Percentiles rank a stretch among this genome's conserved stretches.
Evolutionary conservation across 768 basidiomycete species (phyloP).

Genomic region (Rhodocollybia butyracea): DNA sequence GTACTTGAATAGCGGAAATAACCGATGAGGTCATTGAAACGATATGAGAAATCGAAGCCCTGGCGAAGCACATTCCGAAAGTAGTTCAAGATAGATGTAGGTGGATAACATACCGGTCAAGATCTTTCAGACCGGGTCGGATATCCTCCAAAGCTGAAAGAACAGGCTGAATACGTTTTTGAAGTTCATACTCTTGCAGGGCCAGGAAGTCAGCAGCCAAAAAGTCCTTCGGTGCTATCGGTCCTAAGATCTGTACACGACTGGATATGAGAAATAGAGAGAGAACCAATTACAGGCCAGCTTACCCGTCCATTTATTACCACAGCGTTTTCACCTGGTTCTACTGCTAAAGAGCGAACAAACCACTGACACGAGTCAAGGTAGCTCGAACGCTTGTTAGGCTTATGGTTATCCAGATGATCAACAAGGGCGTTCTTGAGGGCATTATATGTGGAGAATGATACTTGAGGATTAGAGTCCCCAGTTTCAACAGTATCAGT

Average conservation of each 20-base stretch:
- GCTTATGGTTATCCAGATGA: conserved; percentile 27
- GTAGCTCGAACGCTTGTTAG: conserved; percentile 37
- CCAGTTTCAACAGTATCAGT: conserved; percentile 12
- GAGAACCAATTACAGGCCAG: conserved; percentile 1
- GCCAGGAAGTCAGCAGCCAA: conserved; percentile 65
- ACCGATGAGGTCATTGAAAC: conserved; percentile 69
- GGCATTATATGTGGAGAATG: conserved; percentile 28
- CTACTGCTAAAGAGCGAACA: conserved; percentile 52
- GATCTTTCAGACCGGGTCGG: conserved; percentile 30
- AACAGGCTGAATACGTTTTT: conserved; percentile 67
- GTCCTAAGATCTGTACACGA: conserved; percentile 66
- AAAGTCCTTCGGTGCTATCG: conserved; percentile 60
- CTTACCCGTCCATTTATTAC: conserved; percentile 84
- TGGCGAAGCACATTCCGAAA: conserved; percentile 23
- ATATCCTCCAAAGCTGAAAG: conserved; percentile 60
- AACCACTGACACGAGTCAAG: conserved; percentile 44
- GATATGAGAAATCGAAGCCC: conserved; percentile 53
- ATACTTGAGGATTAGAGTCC: conserved; percentile 31
- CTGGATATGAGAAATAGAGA: conserved; percentile 8
- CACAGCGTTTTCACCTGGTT: conserved; percentile 59
- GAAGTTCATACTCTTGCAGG: conserved; percentile 71
- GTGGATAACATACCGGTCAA: conserved; percentile 38
- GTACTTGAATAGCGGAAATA: conserved; percentile 64
- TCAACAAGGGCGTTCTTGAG: conserved; percentile 33
- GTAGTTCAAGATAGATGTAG: neutral